Evolutionary conservation across 495 filamentous ascomycete genomes (phyloP), one percentile per base, ranked within the genome.

Genomic region (Rostrohypoxylon terebratum): DNA sequence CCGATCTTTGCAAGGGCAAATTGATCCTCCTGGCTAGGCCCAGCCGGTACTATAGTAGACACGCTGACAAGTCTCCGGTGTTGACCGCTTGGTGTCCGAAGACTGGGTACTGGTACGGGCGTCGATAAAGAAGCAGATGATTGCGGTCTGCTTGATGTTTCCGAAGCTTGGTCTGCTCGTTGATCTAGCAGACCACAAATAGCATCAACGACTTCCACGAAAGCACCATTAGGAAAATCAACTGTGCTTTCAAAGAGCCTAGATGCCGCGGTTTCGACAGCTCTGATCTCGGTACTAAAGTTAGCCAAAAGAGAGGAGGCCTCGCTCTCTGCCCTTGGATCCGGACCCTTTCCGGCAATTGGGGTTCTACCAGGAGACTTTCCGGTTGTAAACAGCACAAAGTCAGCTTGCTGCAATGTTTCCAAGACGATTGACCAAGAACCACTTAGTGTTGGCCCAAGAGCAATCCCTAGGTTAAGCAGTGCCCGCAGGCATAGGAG

Each of bases 361-460:
- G 83, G 82, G 13, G 84, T 83, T 63, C 78, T 81, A 2, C 84
- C 83, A 3, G 83, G 78, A 1, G 83, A 71, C 68, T 86, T 87
- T 3, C 83, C 81, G 25, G 83, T 84, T 14, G 87, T 83, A 55
- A 92, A 92, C 57, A 97, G 85, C 13, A 98, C 87, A 53, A 95
- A 87, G 75, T 97, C 95, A 6, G 94, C 94, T 77, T 97, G 92
- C 72, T 97, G 92, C 4, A 98, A 83, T 0, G 94, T 96, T 69
- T 97, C 94, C 1, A 98, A 83, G 18, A 98, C 82, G 61, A 99
- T 98, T 1, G 89, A 89, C 93, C 95, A 98, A 23, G 94, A 92
- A 16, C 85, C 84, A 33, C 91, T 91, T 16, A 99, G 83, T 3
- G 93, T 95, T 5, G 96, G 93, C 0, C 96, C 96, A 6, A 99